Evolutionary conservation across 345 rosid species (phyloP).

Genomic region (Ailanthus altissimus): DNA sequence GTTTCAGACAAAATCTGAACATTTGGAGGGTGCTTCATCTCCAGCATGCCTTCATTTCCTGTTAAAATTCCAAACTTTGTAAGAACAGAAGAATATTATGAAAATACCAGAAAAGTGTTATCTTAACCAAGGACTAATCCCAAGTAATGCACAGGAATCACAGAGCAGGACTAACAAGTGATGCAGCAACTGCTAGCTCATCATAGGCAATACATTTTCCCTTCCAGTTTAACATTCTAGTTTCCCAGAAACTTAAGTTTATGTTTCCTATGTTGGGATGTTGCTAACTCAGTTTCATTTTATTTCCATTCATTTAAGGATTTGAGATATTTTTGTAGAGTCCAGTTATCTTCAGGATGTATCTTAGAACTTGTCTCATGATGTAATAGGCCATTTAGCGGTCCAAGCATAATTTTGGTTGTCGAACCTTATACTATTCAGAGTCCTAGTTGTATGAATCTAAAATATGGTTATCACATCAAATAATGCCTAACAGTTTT

Average conservation of each 20-base stretch:
- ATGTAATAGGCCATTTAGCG: neutral
- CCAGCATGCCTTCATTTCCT: slow-evolving; percentile 60
- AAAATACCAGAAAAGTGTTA: neutral
- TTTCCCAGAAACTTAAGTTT: neutral
- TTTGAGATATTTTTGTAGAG: neutral
- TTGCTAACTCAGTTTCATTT: neutral
- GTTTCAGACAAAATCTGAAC: slow-evolving; percentile 52
- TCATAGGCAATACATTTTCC: neutral
- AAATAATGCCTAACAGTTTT: neutral
- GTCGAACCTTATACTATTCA: neutral
- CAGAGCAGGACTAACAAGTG: neutral
- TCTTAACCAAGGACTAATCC: neutral
- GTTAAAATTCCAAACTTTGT: slow-evolving; percentile 24
- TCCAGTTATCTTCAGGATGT: neutral
- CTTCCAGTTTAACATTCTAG: no score
- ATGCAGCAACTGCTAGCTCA: neutral
- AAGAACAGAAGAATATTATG: slow-evolving; percentile 6
- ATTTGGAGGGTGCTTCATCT: slow-evolving; percentile 40
- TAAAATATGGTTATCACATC: neutral
- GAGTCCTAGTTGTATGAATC: neutral
- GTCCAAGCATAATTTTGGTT: neutral
- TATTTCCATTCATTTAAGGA: neutral
- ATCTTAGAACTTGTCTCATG: neutral
- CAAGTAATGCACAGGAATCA: neutral
- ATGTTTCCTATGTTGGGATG: neutral